Evolutionary conservation across 768 basidiomycete species (phyloP).

Genomic region (Amanita brunnescens): DNA sequence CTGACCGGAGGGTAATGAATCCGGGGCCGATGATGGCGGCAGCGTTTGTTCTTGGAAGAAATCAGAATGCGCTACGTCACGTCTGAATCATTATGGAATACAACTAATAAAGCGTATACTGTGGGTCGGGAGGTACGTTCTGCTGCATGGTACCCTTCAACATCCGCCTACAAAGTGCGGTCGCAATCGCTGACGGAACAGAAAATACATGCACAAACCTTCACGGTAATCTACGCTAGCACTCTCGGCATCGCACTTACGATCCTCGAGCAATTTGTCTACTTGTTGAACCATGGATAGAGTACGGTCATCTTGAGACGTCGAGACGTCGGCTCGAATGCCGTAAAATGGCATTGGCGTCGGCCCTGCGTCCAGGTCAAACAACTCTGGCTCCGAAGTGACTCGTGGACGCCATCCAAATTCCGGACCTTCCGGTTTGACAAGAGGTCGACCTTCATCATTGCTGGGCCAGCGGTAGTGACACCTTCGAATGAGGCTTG

Average conservation of each 20-base stretch:
- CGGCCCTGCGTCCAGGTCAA: constrained; percentile 65
- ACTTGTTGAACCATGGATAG: constrained; percentile 31
- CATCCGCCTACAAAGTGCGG: constrained; percentile 53
- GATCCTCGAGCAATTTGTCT: constrained; percentile 30
- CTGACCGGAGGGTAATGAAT: constrained; percentile 15
- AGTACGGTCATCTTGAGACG: constrained; percentile 10
- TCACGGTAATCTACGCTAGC: constrained; percentile 37
- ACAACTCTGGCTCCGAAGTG: constrained; percentile 63
- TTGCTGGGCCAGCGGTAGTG: too few species aligned
- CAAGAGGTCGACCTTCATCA: too few species aligned
- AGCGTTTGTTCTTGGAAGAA: not conserved
- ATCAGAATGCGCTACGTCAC: constrained; percentile 10
- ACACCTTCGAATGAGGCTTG: too few species aligned
- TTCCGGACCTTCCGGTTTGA: too few species aligned
- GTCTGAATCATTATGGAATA: too few species aligned
- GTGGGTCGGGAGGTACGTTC: constrained; percentile 33
- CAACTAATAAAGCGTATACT: too few species aligned
- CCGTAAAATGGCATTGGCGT: constrained; percentile 26
- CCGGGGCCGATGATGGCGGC: constrained; percentile 12
- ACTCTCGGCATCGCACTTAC: not conserved
- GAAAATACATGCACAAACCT: not conserved
- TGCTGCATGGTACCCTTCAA: constrained; percentile 59
- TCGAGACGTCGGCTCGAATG: too few species aligned
- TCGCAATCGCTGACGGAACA: not conserved
- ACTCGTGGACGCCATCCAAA: constrained; percentile 7